Conservation (phyloP, 2,329 filamentous ascomycete genomes). For the Botrytis pseudocinerea region DNA sequence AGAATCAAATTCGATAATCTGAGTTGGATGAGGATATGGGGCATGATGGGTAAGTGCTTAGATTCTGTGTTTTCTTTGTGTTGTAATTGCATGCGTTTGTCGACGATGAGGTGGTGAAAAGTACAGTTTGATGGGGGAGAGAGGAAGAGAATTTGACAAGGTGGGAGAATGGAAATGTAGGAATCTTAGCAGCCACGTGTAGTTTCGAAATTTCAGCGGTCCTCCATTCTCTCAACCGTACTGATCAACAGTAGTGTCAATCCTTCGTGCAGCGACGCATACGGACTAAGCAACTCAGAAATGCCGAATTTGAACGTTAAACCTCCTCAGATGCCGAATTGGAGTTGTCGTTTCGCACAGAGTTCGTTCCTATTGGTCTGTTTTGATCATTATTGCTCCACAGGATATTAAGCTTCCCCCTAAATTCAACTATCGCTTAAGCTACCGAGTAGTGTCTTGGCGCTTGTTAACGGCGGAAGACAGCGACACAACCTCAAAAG, state of each 20-base stretch:
- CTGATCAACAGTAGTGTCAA: not conserved
- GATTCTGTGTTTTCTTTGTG: not conserved
- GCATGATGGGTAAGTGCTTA: not conserved
- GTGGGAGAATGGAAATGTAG: not conserved
- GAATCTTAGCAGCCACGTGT: not conserved
- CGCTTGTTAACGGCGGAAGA: not conserved
- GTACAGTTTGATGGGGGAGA: not conserved
- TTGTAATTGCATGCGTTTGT: not conserved
- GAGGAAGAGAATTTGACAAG: not conserved
- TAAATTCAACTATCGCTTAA: not conserved
- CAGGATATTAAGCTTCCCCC: not conserved
- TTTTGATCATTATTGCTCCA: not conserved
- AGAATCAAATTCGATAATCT: not conserved
- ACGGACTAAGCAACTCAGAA: not conserved
- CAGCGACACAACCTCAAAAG: not conserved
- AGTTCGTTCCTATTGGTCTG: not conserved
- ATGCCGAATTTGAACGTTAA: not conserved
- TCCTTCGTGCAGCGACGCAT: not conserved
- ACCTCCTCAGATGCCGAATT: not conserved
- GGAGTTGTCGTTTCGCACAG: not conserved
- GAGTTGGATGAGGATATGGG: not conserved
- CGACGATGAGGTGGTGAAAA: not conserved
- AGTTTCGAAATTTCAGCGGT: not conserved
- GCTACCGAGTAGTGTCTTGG: not conserved
- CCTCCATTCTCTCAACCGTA: not conserved